Conservation (phyloP, 2,329 filamentous ascomycete species). For the Colletotrichum tropicicola region DNA sequence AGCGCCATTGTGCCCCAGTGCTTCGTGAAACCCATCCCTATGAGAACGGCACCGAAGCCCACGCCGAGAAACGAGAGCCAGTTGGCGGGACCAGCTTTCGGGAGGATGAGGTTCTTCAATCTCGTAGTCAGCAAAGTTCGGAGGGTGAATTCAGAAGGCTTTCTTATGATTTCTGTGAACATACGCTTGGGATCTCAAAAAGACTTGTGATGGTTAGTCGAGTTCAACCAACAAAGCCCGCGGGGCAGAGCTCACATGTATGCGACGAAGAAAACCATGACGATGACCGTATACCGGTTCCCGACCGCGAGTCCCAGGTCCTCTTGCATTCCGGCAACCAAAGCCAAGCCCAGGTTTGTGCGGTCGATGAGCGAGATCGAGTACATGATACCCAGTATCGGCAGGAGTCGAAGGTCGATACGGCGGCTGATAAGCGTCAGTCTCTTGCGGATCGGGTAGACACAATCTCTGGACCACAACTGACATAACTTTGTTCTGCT, state of each 20-base stretch:
- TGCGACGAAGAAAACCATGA: slow-evolving; percentile 34
- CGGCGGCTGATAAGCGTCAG: slow-evolving; percentile 9
- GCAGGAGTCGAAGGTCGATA: slow-evolving; percentile 47
- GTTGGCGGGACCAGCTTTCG: slow-evolving; percentile 36
- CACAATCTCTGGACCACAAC: neutral
- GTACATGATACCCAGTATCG: slow-evolving; percentile 40
- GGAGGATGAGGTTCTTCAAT: slow-evolving; percentile 37
- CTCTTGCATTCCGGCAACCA: slow-evolving; percentile 30
- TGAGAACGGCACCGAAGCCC: slow-evolving; percentile 36
- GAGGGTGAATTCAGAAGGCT: neutral
- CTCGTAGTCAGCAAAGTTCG: neutral
- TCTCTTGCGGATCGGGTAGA: neutral
- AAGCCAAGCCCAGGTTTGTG: slow-evolving; percentile 25
- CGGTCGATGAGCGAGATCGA: slow-evolving; percentile 33
- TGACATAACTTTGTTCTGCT: slow-evolving; percentile 23
- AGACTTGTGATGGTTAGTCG: neutral
- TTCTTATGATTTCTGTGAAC: neutral
- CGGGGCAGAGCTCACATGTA: slow-evolving; percentile 32
- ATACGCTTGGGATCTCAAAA: slow-evolving; percentile 33
- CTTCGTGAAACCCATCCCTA: slow-evolving; percentile 42
- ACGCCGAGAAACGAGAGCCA: slow-evolving; percentile 37
- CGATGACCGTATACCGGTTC: slow-evolving; percentile 29
- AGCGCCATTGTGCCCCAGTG: slow-evolving; percentile 35
- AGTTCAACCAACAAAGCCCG: neutral
- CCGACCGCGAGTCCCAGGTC: slow-evolving; percentile 29